A percentile compares a stretch with the other conserved stretches of the same genome.
phyloP scores from a whole-genome alignment of 441 rosid genomes.

The Croton setiger region DNA sequence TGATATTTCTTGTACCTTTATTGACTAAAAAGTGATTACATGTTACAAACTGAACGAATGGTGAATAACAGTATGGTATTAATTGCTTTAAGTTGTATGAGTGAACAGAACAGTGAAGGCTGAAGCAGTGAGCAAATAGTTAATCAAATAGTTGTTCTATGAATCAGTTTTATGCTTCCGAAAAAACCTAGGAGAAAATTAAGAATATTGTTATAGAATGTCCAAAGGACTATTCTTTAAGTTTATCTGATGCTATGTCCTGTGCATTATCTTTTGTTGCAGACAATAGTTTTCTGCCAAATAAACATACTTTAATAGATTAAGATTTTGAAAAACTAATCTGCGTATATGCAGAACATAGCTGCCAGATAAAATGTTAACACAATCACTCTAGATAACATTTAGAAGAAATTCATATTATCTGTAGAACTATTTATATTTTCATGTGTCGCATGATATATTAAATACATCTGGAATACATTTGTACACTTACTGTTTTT shows the following conservation, averaged over 20 bases:
- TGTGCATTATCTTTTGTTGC: background rate
- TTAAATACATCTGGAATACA: background rate
- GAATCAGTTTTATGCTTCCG: background rate
- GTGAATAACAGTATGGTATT: background rate
- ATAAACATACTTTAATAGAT: background rate
- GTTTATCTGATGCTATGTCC: background rate
- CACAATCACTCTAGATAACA: background rate
- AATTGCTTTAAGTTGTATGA: background rate
- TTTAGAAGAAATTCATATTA: background rate
- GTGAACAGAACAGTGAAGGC: background rate
- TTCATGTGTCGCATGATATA: background rate
- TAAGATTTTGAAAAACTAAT: background rate
- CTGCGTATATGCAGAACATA: background rate
- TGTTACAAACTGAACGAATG: background rate
- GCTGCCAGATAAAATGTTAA: background rate
- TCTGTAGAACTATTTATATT: background rate
- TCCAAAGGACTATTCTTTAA: background rate
- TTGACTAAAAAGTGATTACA: background rate
- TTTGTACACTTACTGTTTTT: background rate
- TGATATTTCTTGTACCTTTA: background rate
- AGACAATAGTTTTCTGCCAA: background rate
- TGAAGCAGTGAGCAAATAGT: background rate
- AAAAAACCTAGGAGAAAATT: background rate
- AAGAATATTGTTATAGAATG: background rate
- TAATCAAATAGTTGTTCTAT: background rate